Conservation (phyloP, 352 stramenopile species). For the Globisporangium uncinulatum region DNA sequence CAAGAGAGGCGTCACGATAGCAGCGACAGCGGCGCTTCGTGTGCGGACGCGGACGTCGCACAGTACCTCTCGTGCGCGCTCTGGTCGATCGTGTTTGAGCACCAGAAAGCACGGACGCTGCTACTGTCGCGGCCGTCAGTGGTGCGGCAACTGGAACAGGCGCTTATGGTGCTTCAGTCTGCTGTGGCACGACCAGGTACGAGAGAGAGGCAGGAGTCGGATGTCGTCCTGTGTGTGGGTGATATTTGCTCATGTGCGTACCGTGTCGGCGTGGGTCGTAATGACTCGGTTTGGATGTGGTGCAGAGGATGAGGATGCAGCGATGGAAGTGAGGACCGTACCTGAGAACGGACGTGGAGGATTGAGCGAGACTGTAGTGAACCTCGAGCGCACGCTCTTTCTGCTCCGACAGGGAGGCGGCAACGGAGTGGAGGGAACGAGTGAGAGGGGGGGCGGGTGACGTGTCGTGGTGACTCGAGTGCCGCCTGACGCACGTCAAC, state of each 20-base stretch:
- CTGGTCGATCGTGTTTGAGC: slow-evolving; percentile 57
- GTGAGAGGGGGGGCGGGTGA: not conserved
- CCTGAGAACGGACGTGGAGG: no score
- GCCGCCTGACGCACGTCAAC: no score
- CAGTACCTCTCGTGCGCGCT: slow-evolving; percentile 30
- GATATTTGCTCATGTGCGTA: no score
- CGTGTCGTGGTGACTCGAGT: no score
- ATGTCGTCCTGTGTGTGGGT: no score
- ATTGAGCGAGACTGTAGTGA: slow-evolving; percentile 3
- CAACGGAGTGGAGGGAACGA: not conserved
- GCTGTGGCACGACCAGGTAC: not conserved
- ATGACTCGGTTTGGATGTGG: not conserved
- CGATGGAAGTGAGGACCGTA: no score
- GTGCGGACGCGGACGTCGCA: not conserved
- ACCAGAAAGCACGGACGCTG: slow-evolving; percentile 48
- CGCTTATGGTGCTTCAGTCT: slow-evolving; percentile 4
- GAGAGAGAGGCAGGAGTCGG: no score
- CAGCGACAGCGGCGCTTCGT: not conserved
- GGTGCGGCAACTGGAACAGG: slow-evolving; percentile 28
- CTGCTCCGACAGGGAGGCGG: slow-evolving; percentile 3
- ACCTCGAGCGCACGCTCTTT: slow-evolving; percentile 7
- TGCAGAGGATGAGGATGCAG: not conserved
- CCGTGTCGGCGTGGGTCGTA: no score
- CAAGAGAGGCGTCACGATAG: not conserved
- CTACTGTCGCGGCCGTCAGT: slow-evolving; percentile 24